These are phyloP conservation scores for Piper betle DNA, from an alignment of 164 flowering plant species.

Conservation along the genomic window DNA sequence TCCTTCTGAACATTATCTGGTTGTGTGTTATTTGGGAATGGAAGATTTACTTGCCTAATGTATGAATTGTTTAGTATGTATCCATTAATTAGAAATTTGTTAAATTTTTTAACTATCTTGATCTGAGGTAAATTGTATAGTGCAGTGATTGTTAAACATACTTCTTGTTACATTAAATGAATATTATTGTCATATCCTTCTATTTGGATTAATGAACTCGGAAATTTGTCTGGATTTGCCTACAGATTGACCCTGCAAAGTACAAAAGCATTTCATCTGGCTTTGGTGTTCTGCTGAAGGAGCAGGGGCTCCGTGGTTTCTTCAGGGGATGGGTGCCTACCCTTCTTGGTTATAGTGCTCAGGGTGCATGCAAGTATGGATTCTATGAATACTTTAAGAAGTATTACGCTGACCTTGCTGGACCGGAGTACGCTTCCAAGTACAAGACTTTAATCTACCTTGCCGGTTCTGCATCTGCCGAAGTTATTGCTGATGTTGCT, in stretches of 20 bases:
- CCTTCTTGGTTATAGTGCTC: constrained; percentile 78
- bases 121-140: no score
- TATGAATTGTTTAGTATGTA: no score
- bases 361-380: constrained; percentile 90
- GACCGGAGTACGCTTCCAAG: constrained; percentile 61
- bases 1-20: no score
- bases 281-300: constrained; percentile 52
- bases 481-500: constrained; percentile 76
- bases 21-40: no score
- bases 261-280: constrained; percentile 65
- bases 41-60: no score
- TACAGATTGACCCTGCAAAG: constrained; percentile 70
- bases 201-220: no score
- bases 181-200: background rate
- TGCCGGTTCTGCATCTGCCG: constrained; percentile 87
- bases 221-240: no score
- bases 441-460: constrained; percentile 79
- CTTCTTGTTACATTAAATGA: no score
- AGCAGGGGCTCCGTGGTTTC: constrained; percentile 60
- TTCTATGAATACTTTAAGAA: constrained; percentile 84
- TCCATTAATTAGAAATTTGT: no score
- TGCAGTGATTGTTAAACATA: no score
- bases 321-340: constrained; percentile 91
- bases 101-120: no score
- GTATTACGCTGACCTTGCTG: constrained; percentile 73